These are phyloP conservation scores for Stygiomarasmius scandens DNA, from an alignment of 1,284 basidiomycete species.

Conservation along the genomic window DNA sequence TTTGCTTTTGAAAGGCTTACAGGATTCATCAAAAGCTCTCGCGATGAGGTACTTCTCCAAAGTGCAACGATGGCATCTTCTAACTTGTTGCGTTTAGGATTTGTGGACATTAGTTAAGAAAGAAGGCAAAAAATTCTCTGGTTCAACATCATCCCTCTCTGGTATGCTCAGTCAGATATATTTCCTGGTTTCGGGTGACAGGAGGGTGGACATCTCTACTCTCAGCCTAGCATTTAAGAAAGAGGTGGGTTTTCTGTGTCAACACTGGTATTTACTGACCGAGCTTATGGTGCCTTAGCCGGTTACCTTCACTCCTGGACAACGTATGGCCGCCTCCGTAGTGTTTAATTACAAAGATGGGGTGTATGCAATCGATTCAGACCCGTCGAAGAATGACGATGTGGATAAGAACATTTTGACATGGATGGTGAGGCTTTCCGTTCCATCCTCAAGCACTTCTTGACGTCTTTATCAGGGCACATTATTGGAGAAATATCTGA, in stretches of 20 bases:
- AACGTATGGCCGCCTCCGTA: slow-evolving; percentile 80
- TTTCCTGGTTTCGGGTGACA: slow-evolving; percentile 75
- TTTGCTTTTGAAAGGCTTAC: slow-evolving; percentile 88
- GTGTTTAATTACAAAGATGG: slow-evolving; percentile 67
- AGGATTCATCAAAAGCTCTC: slow-evolving; percentile 81
- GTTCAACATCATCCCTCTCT: slow-evolving; percentile 92
- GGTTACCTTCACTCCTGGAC: slow-evolving; percentile 75
- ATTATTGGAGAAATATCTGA: slow-evolving; percentile 89
- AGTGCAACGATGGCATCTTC: not conserved
- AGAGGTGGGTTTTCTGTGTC: slow-evolving; percentile 50
- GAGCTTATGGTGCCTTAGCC: slow-evolving; percentile 40
- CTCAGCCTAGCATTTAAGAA: slow-evolving; percentile 62
- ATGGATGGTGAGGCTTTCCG: slow-evolving; percentile 65
- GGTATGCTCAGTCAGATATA: slow-evolving; percentile 88
- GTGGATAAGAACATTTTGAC: slow-evolving; percentile 75
- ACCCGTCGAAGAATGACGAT: slow-evolving; percentile 47
- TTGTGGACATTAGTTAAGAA: slow-evolving; percentile 65
- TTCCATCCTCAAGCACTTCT: not conserved
- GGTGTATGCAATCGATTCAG: slow-evolving; percentile 81
- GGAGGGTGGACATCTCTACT: slow-evolving; percentile 57
- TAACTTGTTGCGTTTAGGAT: slow-evolving; percentile 47
- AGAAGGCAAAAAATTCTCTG: slow-evolving; percentile 70
- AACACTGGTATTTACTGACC: not conserved
- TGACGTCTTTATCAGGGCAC: slow-evolving; percentile 61
- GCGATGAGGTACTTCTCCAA: slow-evolving; percentile 62